phyloP scores from a whole-genome alignment of 805 yeast species.

The Kodamaea fukazawae region DNA sequence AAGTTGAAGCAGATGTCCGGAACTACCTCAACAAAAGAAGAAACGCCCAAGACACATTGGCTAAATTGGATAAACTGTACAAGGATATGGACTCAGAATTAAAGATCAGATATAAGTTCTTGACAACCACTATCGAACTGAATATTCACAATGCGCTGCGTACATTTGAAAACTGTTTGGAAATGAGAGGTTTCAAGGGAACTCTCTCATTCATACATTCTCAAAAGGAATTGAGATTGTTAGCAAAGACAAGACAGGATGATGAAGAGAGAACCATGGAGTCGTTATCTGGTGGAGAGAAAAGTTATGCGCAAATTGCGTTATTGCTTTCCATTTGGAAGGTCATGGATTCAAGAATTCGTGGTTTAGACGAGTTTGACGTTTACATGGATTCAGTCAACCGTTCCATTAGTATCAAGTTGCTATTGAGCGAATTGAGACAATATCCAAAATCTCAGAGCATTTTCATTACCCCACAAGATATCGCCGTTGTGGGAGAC shows the following conservation, averaged over 20 bases:
- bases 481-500: slow-evolving; percentile 69
- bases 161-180: slow-evolving; percentile 57
- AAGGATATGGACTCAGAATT: slow-evolving; percentile 29
- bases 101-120: slow-evolving; percentile 29
- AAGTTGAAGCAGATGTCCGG: slow-evolving; percentile 39
- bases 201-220: slow-evolving; percentile 60
- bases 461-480: slow-evolving; percentile 91
- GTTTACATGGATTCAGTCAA: slow-evolving; percentile 96
- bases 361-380: slow-evolving; percentile 95
- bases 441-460: slow-evolving; percentile 73
- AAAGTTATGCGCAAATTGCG: slow-evolving; percentile 89
- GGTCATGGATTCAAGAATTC: slow-evolving; percentile 80
- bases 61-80: slow-evolving; percentile 35
- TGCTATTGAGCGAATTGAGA: slow-evolving; percentile 67
- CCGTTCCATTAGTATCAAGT: slow-evolving; percentile 70
- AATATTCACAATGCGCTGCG: slow-evolving; percentile 30
- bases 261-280: slow-evolving; percentile 65
- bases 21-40: slow-evolving; percentile 29
- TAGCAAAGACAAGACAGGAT: slow-evolving; percentile 60
- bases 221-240: slow-evolving; percentile 49
- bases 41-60: slow-evolving; percentile 40
- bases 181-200: slow-evolving; percentile 72
- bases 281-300: slow-evolving; percentile 95
- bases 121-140: slow-evolving; percentile 32
- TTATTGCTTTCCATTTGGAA: slow-evolving; percentile 88